Percentiles rank a stretch among this genome's conserved stretches.
Conservation (phyloP, 331 rosid species). For the Quercus phellos region DNA sequence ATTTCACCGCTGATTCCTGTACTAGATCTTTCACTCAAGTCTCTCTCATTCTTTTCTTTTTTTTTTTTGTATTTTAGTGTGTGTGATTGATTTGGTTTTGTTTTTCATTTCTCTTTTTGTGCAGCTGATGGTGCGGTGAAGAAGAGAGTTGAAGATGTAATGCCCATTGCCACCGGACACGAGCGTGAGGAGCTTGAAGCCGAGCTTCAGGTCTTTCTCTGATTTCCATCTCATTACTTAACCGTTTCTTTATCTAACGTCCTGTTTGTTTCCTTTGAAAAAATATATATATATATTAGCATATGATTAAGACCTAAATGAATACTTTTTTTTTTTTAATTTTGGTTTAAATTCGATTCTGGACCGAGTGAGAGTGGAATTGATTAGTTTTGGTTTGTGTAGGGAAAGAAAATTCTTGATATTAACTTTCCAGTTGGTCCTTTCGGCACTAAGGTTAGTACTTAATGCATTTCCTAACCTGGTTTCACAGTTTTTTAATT, state of each 20-base stretch:
- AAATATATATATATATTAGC: no score
- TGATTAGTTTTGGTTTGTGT: constrained; percentile 13
- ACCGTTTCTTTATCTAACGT: neutral
- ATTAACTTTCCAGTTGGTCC: constrained; percentile 73
- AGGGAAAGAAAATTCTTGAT: constrained; percentile 61
- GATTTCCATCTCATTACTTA: neutral
- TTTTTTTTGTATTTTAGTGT: neutral
- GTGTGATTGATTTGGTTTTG: neutral
- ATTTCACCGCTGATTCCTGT: constrained; percentile 56
- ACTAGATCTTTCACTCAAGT: neutral
- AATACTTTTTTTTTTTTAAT: neutral
- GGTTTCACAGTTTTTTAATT: neutral
- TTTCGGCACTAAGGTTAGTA: constrained; percentile 25
- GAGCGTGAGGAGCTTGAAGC: constrained; percentile 93
- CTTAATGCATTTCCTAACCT: neutral
- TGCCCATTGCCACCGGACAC: constrained; percentile 95
- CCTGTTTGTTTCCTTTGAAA: neutral
- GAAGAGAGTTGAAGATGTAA: constrained; percentile 72
- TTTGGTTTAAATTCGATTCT: no score
- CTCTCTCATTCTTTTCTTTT: neutral
- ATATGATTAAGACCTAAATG: neutral
- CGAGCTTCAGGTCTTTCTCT: constrained; percentile 49
- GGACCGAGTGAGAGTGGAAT: no score
- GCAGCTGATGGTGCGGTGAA: constrained; percentile 33
- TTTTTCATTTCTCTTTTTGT: neutral